Percentiles rank a stretch among this genome's conserved stretches.
Evolutionary conservation across 1,284 basidiomycete species (phyloP).

Genomic region (Ganoderma multipileum): DNA sequence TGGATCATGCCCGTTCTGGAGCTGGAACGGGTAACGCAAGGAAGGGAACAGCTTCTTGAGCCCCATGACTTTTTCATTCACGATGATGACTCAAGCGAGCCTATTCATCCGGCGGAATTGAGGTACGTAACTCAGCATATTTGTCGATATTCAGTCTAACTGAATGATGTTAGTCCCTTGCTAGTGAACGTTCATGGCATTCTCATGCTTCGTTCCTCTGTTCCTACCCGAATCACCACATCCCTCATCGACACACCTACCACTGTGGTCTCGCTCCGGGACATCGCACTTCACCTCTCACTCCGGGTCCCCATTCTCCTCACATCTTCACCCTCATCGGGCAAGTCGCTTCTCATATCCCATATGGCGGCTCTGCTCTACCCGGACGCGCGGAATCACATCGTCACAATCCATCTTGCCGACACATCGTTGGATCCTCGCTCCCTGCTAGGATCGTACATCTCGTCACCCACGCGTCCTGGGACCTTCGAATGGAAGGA

Average conservation of each 20-base stretch:
- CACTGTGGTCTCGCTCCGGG: constrained; percentile 62
- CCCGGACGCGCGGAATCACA: constrained; percentile 62
- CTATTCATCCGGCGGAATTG: constrained; percentile 53
- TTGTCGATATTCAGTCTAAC: constrained; percentile 18
- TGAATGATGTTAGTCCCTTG: constrained; percentile 49
- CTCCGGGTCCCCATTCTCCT: constrained; percentile 83
- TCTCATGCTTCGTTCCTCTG: constrained; percentile 56
- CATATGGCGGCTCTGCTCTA: constrained; percentile 76
- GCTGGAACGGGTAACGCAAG: constrained; percentile 60
- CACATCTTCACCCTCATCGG: constrained; percentile 89
- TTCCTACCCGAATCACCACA: constrained; percentile 34
- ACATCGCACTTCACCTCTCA: constrained; percentile 72
- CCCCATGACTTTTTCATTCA: constrained; percentile 54
- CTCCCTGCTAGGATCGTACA: constrained; percentile 92
- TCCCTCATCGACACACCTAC: constrained; percentile 75
- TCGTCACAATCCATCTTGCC: constrained; percentile 89
- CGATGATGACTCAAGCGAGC: constrained; percentile 44
- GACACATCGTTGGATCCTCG: constrained; percentile 96
- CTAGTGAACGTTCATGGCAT: constrained; percentile 70
- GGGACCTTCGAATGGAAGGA: constrained; percentile 98
- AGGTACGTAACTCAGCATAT: constrained; percentile 51
- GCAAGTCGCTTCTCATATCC: constrained; percentile 86
- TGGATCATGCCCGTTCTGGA: constrained; percentile 83
- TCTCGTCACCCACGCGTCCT: constrained; percentile 85
- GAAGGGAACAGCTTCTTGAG: constrained; percentile 55